Evolutionary conservation across 441 rosid species (phyloP), one percentile per base, ranked within the genome.

Genomic region (Adansonia madagascariensis): DNA sequence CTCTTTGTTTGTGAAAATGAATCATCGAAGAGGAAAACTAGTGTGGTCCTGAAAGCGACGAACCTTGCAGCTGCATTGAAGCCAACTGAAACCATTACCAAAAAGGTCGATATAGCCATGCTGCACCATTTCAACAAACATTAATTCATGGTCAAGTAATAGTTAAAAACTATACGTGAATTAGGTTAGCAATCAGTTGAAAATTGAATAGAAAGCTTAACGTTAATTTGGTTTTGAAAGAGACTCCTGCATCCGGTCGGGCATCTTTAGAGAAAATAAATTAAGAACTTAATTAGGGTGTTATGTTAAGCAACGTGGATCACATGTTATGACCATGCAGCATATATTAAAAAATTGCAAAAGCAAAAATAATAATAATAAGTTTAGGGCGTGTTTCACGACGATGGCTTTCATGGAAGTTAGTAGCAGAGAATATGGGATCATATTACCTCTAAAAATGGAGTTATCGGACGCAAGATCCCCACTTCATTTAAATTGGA

Each of bases 61-160:
- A 85, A 92, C 97, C 98, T 94, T 67, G 90, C 97, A 55, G 97
- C 97, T 4, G 98, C 97, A 50, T 92, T 94, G 85, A 94, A 92
- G 10, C 98, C 98, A 8, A 91, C 89, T 0, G 98, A 88, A 17
- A 94, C 90, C 94, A 89, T 94, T 77, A 92, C 87, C 66, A 89
- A 55, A 75, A 88, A 65, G 12, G 91, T 92, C 12, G 61, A 71
- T 77, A 94, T 60, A 1, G 91, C 77, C 97, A 88, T 88, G 79
- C 98, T 92, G 88, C 82, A 72, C 47, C 74, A 10, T 35, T 53
- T 8, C 39, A 17, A 64, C 27, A 20, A 27, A 17, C 24, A 44
- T 57, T 41, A 59, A 17, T 9, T 66, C 35, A 20, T 57, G n/a
- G 55, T 46, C 46, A 62, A 62, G 7, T 14, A 62, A 31, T 11